These are phyloP conservation scores for Penicillium ochrochloron DNA, from an alignment of 495 filamentous ascomycete species.

Conservation along the genomic window DNA sequence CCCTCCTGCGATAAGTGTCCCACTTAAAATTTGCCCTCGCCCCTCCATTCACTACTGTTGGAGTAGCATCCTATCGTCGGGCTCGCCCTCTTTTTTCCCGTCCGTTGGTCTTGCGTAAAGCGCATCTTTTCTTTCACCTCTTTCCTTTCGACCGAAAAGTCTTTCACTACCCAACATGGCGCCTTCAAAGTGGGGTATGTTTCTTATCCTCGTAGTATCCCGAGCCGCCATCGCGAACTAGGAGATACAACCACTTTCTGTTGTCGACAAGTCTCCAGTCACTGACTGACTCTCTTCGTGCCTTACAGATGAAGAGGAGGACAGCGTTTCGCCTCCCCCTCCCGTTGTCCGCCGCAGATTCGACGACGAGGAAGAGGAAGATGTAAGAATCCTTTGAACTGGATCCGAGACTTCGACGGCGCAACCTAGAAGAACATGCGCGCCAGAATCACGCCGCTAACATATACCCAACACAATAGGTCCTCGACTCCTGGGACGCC, in stretches of 20 bases:
- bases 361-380: slow-evolving; percentile 92
- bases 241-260: neutral
- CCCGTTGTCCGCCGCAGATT: slow-evolving; percentile 67
- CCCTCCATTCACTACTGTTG: slow-evolving; percentile 36
- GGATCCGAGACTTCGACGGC: neutral
- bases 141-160: slow-evolving; percentile 17
- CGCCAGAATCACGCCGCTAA: slow-evolving; percentile 10
- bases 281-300: slow-evolving; percentile 21
- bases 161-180: slow-evolving; percentile 42
- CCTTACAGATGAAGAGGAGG: slow-evolving; percentile 67
- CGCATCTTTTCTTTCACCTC: slow-evolving; percentile 21
- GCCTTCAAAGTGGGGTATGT: slow-evolving; percentile 58
- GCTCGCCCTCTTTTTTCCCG: slow-evolving; percentile 22
- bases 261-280: neutral
- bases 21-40: slow-evolving; percentile 41
- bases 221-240: slow-evolving; percentile 3
- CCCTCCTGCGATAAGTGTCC: slow-evolving; percentile 35
- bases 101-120: slow-evolving; percentile 25
- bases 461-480: slow-evolving; percentile 51
- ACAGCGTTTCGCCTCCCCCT: slow-evolving; percentile 67
- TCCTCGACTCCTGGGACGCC: slow-evolving; percentile 96
- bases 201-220: slow-evolving; percentile 23
- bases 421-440: neutral
- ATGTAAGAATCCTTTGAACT: slow-evolving; percentile 59
- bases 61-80: slow-evolving; percentile 28